Evolutionary conservation across 1,284 basidiomycete genomes (phyloP).

Genomic region (Fomitiporia mediterranea): DNA sequence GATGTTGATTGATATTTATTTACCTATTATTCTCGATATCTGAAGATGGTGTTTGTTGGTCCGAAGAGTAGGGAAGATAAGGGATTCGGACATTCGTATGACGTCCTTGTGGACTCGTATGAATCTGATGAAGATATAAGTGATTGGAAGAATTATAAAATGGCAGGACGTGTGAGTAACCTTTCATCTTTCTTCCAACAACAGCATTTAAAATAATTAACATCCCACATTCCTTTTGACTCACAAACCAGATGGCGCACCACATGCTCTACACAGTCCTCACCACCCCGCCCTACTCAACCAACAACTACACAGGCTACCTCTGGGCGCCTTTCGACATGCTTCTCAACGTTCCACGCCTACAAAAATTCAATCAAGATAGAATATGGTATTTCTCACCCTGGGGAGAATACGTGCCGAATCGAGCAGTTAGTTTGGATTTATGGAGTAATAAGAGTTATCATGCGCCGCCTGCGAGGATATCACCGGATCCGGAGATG

Average conservation of each 20-base stretch:
- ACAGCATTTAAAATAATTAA: neutral
- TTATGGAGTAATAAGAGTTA: slow-evolving; percentile 24
- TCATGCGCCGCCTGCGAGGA: slow-evolving; percentile 34
- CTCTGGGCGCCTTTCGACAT: slow-evolving; percentile 51
- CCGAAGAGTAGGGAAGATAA: slow-evolving; percentile 43
- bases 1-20: neutral
- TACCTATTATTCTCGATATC: too few species aligned
- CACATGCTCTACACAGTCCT: slow-evolving; percentile 49
- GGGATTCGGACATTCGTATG: slow-evolving; percentile 46
- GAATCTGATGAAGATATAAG: slow-evolving; percentile 38
- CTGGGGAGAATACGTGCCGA: slow-evolving; percentile 38
- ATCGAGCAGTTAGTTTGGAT: slow-evolving; percentile 31
- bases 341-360: slow-evolving; percentile 44
- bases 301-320: slow-evolving; percentile 43
- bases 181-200: neutral
- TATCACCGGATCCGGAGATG: slow-evolving; percentile 37
- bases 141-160: slow-evolving; percentile 35
- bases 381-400: slow-evolving; percentile 49
- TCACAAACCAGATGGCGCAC: slow-evolving; percentile 46
- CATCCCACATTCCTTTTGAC: neutral
- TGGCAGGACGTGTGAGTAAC: slow-evolving; percentile 41
- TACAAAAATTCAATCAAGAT: slow-evolving; percentile 41
- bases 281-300: slow-evolving; percentile 30
- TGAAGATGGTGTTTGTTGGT: slow-evolving; percentile 45
- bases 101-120: slow-evolving; percentile 45